A percentile compares a stretch with the other conserved stretches of the same genome.
Conservation (phyloP, 805 yeast genomes). For the Cyberlindnera nakhonratchasimensis region DNA sequence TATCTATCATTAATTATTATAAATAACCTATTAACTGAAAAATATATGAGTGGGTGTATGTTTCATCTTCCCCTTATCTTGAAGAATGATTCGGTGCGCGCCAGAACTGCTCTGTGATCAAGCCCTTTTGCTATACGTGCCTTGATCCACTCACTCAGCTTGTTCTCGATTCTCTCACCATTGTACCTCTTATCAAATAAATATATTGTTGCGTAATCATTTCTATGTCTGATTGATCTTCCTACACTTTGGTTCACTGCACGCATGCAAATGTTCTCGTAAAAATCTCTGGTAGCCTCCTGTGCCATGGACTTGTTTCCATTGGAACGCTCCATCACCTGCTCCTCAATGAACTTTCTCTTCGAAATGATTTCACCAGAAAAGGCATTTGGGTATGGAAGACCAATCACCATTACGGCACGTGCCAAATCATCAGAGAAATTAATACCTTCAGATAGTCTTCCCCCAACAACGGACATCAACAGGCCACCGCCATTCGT, state of each 20-base stretch:
- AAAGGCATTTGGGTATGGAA: constrained; percentile 83
- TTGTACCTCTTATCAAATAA: constrained; percentile 65
- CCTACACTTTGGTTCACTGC: constrained; percentile 93
- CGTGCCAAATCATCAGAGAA: constrained; percentile 86
- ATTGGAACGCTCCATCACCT: constrained; percentile 46
- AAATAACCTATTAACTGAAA: not conserved
- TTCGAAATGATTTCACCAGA: constrained; percentile 81
- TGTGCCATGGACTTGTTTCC: constrained; percentile 41
- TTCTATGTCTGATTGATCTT: constrained; percentile 79
- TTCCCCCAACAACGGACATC: constrained; percentile 89
- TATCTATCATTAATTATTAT: not conserved
- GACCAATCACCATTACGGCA: constrained; percentile 79
- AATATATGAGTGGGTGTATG: not conserved
- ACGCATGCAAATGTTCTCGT: constrained; percentile 85
- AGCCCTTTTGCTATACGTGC: constrained; percentile 33
- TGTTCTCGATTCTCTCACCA: constrained; percentile 43
- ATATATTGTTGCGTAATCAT: constrained; percentile 75
- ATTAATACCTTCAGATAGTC: constrained; percentile 89
- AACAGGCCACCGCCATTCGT: constrained; percentile 56
- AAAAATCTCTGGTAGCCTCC: constrained; percentile 50
- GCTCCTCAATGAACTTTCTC: constrained; percentile 56
- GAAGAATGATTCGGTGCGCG: constrained; percentile 24
- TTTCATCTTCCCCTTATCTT: not conserved
- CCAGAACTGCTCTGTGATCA: constrained; percentile 19
- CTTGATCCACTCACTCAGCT: constrained; percentile 74